Base-by-base conservation (phyloP, 2,329 filamentous ascomycete species). In the Colletotrichum eremochloae region DNA sequence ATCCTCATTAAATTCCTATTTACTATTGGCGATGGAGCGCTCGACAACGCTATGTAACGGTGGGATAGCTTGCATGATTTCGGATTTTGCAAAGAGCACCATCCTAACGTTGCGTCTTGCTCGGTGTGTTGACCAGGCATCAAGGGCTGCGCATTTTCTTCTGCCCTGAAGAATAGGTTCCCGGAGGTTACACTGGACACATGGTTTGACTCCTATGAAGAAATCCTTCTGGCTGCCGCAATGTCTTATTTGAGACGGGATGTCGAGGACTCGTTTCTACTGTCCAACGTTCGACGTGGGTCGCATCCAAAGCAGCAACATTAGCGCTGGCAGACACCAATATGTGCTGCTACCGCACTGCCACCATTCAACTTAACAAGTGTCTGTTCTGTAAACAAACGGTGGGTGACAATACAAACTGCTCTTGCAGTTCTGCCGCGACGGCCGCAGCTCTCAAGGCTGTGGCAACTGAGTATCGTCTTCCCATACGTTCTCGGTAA, bases 401-500 rank as follows among this genome's bases (percentile, higher is more conserved):
- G 48, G 50, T 56, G 46, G 24, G 50, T n/a, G 31, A 58, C 24
- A 57, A 58, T 15, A 58, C 7, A 70, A 55, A 65, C 70, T 72
- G 67, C 70, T 18, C 20, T 31, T n/a, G 55, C 67, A 72, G 60
- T 72, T 65, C 52, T 83, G 88, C 88, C 88, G 84, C 87, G 88
- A 85, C 88, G 86, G 85, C 86, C 84, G 80, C 79, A 83, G 84
- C 83, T 79, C 76, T 77, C 11, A 77, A 48, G 44, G 84, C 84
- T 84, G 81, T 86, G 86, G 89, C 88, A 89, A 91, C 90, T 90
- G 89, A 89, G 87, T 85, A 78, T 81, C 80, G 82, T 86, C 82
- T 81, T 83, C 80, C 87, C 83, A 88, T 94, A 91, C 92, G 87
- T 86, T 89, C 89, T 94, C 93, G 93, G 94, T 96, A 93, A 87